These are phyloP conservation scores for Colletotrichum higginsianum DNA, from an alignment of 2,329 filamentous ascomycete species.

Conservation along the genomic window DNA sequence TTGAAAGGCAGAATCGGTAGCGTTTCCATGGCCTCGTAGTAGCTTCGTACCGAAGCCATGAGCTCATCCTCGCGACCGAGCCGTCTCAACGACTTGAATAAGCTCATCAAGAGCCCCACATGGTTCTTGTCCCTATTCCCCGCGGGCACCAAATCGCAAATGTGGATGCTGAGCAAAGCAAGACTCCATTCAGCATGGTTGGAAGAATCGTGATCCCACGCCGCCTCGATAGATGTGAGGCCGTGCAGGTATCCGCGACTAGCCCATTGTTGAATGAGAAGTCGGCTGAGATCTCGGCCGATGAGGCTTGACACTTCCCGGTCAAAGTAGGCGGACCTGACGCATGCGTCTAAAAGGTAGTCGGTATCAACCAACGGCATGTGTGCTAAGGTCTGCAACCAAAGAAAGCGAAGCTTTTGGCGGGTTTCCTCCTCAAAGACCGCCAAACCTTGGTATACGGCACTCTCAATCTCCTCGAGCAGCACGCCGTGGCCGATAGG, in stretches of 20 bases:
- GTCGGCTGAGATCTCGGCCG: constrained; percentile 41
- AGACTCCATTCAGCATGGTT: constrained; percentile 9
- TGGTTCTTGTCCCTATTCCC: background rate
- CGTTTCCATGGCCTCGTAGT: background rate
- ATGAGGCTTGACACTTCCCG: constrained; percentile 1
- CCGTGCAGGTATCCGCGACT: constrained; percentile 40
- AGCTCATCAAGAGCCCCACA: constrained; percentile 28
- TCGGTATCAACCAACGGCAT: constrained; percentile 38
- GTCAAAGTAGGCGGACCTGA: constrained; percentile 36
- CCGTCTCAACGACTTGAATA: constrained; percentile 40
- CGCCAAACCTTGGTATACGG: constrained; percentile 17
- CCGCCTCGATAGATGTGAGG: background rate
- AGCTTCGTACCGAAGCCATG: constrained; percentile 37
- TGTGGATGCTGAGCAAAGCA: constrained; percentile 20
- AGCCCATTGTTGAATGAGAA: constrained; percentile 45
- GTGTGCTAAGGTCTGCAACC: constrained; percentile 43
- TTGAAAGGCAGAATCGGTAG: constrained; percentile 21
- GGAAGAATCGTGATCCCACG: constrained; percentile 10
- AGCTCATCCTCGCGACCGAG: constrained; percentile 40
- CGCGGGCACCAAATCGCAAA: background rate
- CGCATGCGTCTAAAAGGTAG: constrained; percentile 42
- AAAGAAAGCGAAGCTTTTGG: constrained; percentile 36
- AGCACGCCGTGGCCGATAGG: constrained; percentile 16
- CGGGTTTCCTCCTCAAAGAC: constrained; percentile 7
- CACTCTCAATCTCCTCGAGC: constrained; percentile 23